These are phyloP conservation scores for Apiospora saccharicola DNA, from an alignment of 2,329 filamentous ascomycete species.

Conservation along the genomic window DNA sequence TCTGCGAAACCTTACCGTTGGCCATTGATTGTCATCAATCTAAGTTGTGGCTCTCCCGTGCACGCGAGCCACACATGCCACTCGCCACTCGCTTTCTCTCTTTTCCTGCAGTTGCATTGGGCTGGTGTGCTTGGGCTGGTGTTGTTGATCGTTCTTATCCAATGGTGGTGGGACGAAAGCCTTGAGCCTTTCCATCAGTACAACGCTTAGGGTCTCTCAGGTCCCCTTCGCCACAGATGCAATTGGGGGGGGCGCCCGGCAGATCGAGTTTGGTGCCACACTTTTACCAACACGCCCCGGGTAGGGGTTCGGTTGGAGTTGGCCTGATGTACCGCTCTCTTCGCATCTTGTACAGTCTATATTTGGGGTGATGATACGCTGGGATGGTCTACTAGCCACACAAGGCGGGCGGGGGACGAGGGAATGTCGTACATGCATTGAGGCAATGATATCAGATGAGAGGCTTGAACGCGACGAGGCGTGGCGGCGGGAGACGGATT, in stretches of 20 bases:
- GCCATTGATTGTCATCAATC: background rate
- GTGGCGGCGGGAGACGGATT: background rate
- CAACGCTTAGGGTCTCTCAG: constrained; percentile 9
- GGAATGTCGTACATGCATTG: background rate
- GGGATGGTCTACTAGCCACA: constrained; percentile 8
- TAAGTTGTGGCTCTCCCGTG: background rate
- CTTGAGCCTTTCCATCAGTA: background rate
- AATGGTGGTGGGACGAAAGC: background rate
- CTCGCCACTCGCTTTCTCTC: background rate
- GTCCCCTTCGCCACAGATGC: constrained; percentile 14
- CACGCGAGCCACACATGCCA: constrained; percentile 2
- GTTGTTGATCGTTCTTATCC: background rate
- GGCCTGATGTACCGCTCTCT: background rate
- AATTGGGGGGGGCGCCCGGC: background rate
- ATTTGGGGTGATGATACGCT: constrained; percentile 15
- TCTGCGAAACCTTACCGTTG: background rate
- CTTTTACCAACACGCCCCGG: constrained; percentile 19
- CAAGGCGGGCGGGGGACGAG: background rate
- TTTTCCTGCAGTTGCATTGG: too few relatives aligned
- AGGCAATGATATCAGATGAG: background rate
- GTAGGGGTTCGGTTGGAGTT: background rate
- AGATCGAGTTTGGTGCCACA: constrained; percentile 2
- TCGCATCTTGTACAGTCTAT: background rate
- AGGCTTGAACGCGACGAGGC: constrained; percentile 5
- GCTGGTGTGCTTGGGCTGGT: background rate